phyloP scores from a whole-genome alignment of 257 asterid species.

The Solanum tacnaense region DNA sequence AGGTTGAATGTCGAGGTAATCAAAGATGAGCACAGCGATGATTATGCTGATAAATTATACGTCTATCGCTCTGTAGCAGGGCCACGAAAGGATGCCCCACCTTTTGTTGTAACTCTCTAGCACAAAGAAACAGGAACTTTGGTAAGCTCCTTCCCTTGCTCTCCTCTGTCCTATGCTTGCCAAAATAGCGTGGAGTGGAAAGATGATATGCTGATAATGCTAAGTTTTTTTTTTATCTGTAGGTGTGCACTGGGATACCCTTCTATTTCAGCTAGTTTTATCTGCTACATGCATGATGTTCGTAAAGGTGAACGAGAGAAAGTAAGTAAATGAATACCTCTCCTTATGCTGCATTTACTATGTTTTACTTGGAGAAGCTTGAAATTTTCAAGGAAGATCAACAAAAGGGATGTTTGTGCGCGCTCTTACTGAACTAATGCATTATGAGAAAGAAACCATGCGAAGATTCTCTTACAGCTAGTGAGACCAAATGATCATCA shows the following conservation, averaged over 20 bases:
- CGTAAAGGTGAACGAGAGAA: neutral
- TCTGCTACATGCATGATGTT: neutral
- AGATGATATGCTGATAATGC: neutral
- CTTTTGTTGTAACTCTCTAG: conserved; percentile 67
- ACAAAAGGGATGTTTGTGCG: neutral
- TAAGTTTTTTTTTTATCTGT: neutral
- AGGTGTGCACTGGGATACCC: neutral
- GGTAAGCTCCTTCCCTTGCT: neutral
- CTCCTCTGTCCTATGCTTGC: neutral
- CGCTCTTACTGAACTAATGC: neutral
- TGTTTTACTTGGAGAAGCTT: neutral
- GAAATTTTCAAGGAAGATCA: neutral
- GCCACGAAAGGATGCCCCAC: conserved; percentile 71
- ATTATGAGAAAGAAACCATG: neutral
- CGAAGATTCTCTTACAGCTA: neutral
- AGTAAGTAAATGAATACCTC: neutral
- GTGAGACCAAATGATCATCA: neutral
- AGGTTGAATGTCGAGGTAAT: conserved; percentile 79
- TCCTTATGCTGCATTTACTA: neutral
- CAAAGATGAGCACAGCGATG: conserved; percentile 40
- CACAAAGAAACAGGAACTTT: neutral
- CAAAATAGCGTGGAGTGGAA: neutral
- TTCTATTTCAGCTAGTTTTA: neutral
- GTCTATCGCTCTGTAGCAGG: conserved; percentile 82
- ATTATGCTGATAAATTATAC: conserved; percentile 40